Evolutionary conservation across 352 stramenopile genomes (phyloP).

Genomic region (Pythium dissimile): DNA sequence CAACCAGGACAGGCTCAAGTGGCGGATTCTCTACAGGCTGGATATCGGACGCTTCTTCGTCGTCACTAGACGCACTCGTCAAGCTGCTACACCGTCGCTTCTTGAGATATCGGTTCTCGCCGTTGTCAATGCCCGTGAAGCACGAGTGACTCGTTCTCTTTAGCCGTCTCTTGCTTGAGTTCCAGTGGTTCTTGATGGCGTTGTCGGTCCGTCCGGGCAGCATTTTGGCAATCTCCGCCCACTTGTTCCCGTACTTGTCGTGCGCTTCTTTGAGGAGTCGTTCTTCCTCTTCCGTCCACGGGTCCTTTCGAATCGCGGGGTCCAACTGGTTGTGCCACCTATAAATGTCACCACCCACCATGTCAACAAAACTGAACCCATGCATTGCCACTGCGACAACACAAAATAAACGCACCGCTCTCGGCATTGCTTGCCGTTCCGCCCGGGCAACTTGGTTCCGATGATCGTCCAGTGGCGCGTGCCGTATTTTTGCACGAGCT

Average conservation of each 20-base stretch:
- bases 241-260: slow-evolving; percentile 87
- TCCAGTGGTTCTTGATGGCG: slow-evolving; percentile 93
- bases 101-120: background rate
- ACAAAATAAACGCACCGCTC: slow-evolving; percentile 59
- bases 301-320: slow-evolving; percentile 89
- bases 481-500: slow-evolving; percentile 89
- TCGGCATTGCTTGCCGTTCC: slow-evolving; percentile 93
- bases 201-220: slow-evolving; percentile 88
- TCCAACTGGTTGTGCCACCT: slow-evolving; percentile 96
- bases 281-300: slow-evolving; percentile 91
- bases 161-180: slow-evolving; percentile 78
- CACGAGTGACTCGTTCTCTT: slow-evolving; percentile 36
- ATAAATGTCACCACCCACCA: slow-evolving; percentile 8
- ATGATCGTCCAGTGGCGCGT: slow-evolving; percentile 98
- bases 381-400: background rate
- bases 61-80: slow-evolving; percentile 18
- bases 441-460: slow-evolving; percentile 92
- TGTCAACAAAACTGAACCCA: background rate
- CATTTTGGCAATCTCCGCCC: slow-evolving; percentile 89
- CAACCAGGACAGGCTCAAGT: background rate
- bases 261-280: slow-evolving; percentile 64
- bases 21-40: background rate
- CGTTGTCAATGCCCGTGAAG: background rate
- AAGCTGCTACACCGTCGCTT: slow-evolving; percentile 18
- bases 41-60: slow-evolving; percentile 1